A percentile compares a stretch with the other conserved stretches of the same genome.
phyloP scores from a whole-genome alignment of 352 stramenopile species.

The Vaucheria bursata region DNA sequence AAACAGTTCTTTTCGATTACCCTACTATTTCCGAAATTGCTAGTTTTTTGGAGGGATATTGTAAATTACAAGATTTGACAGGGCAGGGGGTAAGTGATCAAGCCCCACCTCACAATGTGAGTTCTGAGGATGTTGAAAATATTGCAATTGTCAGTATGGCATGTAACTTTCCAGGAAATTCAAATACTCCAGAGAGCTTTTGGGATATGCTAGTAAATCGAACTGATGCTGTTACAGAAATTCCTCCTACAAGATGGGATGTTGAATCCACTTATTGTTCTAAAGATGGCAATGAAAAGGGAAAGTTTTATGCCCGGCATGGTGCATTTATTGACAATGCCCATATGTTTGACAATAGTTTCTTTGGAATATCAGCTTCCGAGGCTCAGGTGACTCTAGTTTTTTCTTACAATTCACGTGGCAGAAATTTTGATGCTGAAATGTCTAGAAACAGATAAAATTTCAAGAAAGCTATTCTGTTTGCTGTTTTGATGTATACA shows the following conservation, averaged over 20 bases:
- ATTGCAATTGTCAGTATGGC: constrained; percentile 48
- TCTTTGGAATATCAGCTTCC: constrained; percentile 25
- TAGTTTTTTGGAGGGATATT: constrained; percentile 17
- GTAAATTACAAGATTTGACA: background rate
- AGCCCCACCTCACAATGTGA: background rate
- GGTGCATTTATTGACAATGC: constrained; percentile 12
- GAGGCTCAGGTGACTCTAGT: too few relatives aligned
- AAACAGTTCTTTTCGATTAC: constrained; percentile 54
- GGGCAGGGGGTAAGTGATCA: background rate
- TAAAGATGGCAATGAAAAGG: background rate
- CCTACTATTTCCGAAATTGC: constrained; percentile 42
- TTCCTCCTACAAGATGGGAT: constrained; percentile 37
- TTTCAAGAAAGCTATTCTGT: too few relatives aligned
- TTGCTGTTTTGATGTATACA: too few relatives aligned
- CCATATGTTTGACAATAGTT: constrained; percentile 28
- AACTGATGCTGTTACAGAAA: constrained; percentile 28
- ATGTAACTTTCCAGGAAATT: constrained; percentile 49
- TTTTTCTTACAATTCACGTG: background rate
- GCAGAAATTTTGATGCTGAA: too few relatives aligned
- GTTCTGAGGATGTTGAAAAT: background rate
- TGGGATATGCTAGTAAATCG: constrained; percentile 47
- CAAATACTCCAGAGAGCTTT: constrained; percentile 48
- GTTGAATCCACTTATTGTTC: constrained; percentile 12
- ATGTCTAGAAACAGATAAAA: too few relatives aligned
- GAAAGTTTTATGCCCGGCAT: constrained; percentile 19